Conservation (phyloP, 208 protist species). For the Acanthamoeba culbertsoni region DNA sequence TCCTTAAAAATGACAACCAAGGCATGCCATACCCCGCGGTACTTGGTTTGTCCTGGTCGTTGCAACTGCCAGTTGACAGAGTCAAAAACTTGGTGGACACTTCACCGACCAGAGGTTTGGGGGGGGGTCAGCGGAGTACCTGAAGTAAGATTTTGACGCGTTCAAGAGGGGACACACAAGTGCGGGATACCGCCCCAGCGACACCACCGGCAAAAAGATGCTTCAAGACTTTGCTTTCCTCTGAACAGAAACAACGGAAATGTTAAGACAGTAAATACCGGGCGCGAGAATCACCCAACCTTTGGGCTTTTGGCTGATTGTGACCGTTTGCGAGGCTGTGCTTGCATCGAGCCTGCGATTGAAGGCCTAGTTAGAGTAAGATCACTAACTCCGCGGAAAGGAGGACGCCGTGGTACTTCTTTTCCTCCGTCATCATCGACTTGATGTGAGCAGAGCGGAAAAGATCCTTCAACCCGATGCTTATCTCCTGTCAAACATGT, state of each 20-base stretch:
- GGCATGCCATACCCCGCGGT: conserved; percentile 76
- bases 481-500: too few species aligned
- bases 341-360: not conserved
- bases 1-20: conserved; percentile 86
- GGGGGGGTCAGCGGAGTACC: conserved; percentile 79
- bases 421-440: not conserved
- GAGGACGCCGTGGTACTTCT: not conserved
- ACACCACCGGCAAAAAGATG: conserved; percentile 91
- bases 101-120: not conserved
- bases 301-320: conserved; percentile 14
- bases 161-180: conserved; percentile 91
- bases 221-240: conserved; percentile 78
- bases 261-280: not conserved
- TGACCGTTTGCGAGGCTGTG: not conserved
- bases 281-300: not conserved
- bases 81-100: not conserved
- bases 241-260: not conserved
- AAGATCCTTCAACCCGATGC: too few species aligned
- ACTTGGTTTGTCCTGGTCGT: conserved; percentile 24
- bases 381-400: not conserved
- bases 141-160: conserved; percentile 95
- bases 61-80: not conserved
- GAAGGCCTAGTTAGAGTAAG: not conserved
- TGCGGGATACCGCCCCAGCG: conserved; percentile 91
- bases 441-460: not conserved